phyloP scores from a whole-genome alignment of 2,329 filamentous ascomycete species.

The Paracoccidioides lutzii region DNA sequence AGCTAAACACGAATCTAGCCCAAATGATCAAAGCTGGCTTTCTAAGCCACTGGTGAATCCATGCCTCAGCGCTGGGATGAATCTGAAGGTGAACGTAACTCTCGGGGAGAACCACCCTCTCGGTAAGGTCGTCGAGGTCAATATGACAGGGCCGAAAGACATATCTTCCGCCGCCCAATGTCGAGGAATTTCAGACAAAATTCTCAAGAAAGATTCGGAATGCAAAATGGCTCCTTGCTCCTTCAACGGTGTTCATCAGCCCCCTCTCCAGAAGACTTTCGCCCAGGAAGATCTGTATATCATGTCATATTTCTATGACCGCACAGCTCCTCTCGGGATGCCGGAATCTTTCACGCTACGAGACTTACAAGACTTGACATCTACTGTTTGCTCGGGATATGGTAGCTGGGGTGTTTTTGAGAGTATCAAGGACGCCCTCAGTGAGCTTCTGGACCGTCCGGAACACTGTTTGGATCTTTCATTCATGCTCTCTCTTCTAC shows the following conservation, averaged over 20 bases:
- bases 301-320: constrained; percentile 97
- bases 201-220: constrained; percentile 70
- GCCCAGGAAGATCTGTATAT: constrained; percentile 84
- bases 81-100: constrained; percentile 58
- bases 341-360: constrained; percentile 90
- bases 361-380: constrained; percentile 75
- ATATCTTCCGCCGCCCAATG: constrained; percentile 66
- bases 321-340: constrained; percentile 87
- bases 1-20: constrained; percentile 51
- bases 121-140: constrained; percentile 54
- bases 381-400: constrained; percentile 71
- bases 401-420: constrained; percentile 68
- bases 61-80: constrained; percentile 72
- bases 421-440: constrained; percentile 60
- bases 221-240: constrained; percentile 87
- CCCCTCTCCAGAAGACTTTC: constrained; percentile 83
- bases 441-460: constrained; percentile 67
- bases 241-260: constrained; percentile 95
- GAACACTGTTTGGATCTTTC: constrained; percentile 92
- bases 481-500: constrained; percentile 86
- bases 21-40: constrained; percentile 54
- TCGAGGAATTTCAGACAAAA: constrained; percentile 78
- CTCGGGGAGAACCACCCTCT: constrained; percentile 55
- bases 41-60: constrained; percentile 63
- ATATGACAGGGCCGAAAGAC: constrained; percentile 72